Percentiles rank a stretch among this genome's conserved stretches.
Evolutionary conservation across 2,329 filamentous ascomycete species (phyloP).

Genomic region (Aspergillus amoenus): DNA sequence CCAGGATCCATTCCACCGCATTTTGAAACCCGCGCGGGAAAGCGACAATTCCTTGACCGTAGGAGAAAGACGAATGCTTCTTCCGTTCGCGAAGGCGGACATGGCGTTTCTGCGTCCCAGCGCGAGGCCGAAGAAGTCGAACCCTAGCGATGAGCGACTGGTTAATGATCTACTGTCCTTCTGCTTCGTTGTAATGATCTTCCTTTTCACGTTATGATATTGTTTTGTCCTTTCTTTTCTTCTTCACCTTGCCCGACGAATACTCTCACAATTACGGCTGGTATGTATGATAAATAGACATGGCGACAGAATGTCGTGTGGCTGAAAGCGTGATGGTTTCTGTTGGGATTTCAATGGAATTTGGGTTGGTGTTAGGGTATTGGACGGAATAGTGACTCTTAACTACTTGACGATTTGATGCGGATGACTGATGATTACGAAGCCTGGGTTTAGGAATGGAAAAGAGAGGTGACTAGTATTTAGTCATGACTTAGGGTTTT

Average conservation of each 20-base stretch:
- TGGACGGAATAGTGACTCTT: neutral
- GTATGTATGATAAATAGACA: constrained; percentile 22
- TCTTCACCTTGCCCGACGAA: neutral
- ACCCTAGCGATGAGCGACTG: constrained; percentile 14
- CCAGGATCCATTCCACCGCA: constrained; percentile 73
- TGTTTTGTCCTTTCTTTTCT: neutral
- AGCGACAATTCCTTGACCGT: constrained; percentile 68
- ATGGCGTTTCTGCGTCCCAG: constrained; percentile 28
- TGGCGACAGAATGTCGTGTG: neutral
- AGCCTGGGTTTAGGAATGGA: neutral
- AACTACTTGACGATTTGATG: constrained; percentile 1
- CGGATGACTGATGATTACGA: constrained; percentile 13
- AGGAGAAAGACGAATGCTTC: constrained; percentile 19
- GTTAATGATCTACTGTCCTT: neutral
- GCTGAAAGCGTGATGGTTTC: constrained; percentile 1
- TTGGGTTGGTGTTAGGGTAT: constrained; percentile 11
- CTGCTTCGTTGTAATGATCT: neutral
- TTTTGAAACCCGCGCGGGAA: constrained; percentile 85
- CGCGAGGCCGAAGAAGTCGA: constrained; percentile 41
- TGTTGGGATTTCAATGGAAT: neutral
- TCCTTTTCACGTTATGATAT: neutral
- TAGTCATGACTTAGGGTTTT: constrained; percentile 4
- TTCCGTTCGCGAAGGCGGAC: constrained; percentile 15
- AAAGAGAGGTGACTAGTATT: neutral
- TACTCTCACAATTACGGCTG: constrained; percentile 11